These are phyloP conservation scores for Hymenoscyphus albidus DNA, from an alignment of 2,329 filamentous ascomycete species.

Conservation along the genomic window DNA sequence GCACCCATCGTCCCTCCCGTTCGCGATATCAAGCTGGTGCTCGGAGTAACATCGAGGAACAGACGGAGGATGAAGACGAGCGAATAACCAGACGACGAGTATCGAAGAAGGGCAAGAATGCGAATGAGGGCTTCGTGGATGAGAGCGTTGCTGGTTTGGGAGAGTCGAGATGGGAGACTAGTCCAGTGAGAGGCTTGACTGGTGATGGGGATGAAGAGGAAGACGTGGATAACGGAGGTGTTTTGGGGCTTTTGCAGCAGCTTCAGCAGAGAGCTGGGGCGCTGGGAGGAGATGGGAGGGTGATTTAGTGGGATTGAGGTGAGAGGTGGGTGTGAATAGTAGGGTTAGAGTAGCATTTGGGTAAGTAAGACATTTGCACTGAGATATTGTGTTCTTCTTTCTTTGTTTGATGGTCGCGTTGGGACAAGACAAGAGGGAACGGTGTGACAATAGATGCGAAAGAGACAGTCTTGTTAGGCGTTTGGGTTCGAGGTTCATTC, in stretches of 20 bases:
- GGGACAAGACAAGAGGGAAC: no score
- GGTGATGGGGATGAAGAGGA: constrained; percentile 44
- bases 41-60: constrained; percentile 53
- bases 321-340: constrained; percentile 48
- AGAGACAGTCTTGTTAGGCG: neutral
- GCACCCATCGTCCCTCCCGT: constrained; percentile 45
- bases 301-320: no score
- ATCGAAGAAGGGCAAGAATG: constrained; percentile 7
- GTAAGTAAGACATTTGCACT: no score
- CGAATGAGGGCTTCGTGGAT: constrained; percentile 34
- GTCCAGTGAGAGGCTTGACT: constrained; percentile 33
- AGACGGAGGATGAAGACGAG: constrained; percentile 44
- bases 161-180: constrained; percentile 45
- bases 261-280: constrained; percentile 48
- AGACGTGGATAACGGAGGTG: constrained; percentile 49
- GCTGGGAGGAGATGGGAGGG: no score
- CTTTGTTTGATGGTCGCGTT: no score
- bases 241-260: constrained; percentile 62
- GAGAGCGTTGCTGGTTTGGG: constrained; percentile 29
- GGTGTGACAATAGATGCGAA: no score
- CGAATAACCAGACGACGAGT: constrained; percentile 28
- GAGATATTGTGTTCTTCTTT: no score
- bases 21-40: constrained; percentile 44
- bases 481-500: no score
- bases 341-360: constrained; percentile 33